Evolutionary conservation across 768 basidiomycete species (phyloP), one percentile per base, ranked within the genome.

Genomic region (Phanerodontia chrysosporium): DNA sequence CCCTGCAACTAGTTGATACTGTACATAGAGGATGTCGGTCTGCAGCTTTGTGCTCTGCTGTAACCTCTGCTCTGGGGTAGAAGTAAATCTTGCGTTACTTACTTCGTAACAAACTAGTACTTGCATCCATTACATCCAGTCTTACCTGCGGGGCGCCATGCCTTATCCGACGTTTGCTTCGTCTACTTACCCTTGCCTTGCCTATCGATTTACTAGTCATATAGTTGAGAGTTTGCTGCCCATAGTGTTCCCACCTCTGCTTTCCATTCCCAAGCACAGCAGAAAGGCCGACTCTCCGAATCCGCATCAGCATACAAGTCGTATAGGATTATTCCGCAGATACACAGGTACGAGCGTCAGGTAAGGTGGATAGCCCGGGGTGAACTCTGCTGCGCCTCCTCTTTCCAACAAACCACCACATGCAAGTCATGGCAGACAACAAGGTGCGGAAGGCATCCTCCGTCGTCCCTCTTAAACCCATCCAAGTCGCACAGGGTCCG

Each of bases 391-490:
- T n/a, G 49, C 44, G 46, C 27, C 55, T 25, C 35, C 36, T 55
- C 55, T 12, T 7, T 27, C 42, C 36, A 36, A n/a, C 36, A 13
- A 60, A 56, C 60, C 51, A 58, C 60, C 51, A 57, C 60, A 29
- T 25, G 45, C 35, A 58, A 35, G 57, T n/a, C 51, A 62, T 62
- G 60, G 22, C 60, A 30, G 60, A 62, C 42, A 62, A 57, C 32
- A 57, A 49, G 57, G 60, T 62, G 30, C 25, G 56, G 24, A 35
- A 25, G n/a, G 22, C 45, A 22, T 6, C 22, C 32, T 45, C 45
- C 39, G n/a, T 24, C 36, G 24, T 22, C 35, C 29, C 42, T 21
- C 49, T 30, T 32, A 30, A 10, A 51, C n/a, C 13, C 49, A 30
- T n/a, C 28, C 2, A 39, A 21, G 32, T 51, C 27, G 18, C 36